Base-by-base conservation (phyloP, 2,329 filamentous ascomycete species). In the Colletotrichum navitas region DNA sequence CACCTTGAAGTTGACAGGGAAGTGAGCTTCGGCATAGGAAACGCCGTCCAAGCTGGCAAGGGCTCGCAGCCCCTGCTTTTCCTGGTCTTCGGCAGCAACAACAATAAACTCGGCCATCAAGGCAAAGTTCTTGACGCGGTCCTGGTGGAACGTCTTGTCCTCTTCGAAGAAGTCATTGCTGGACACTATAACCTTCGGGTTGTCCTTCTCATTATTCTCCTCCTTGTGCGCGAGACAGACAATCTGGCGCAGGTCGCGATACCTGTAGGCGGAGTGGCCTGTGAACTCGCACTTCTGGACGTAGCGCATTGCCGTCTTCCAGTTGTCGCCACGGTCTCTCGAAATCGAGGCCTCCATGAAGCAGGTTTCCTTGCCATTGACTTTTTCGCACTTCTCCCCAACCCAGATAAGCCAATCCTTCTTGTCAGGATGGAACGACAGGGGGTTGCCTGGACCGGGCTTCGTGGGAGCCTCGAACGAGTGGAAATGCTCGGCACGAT, bases 71-170 rank as follows among this genome's bases (percentile, higher is more conserved):
- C 89, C 92, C 49, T 91, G 85, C 66, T 89, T 85, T 47, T 93
- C 90, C 41, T 90, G 85, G 70, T 94, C 90, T 71, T 92, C 87
- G 7, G 92, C 91, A 1, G 95, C 95, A 61, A 97, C 92, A 49
- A 99, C 90, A 77, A 99, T 96, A 80, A 97, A 99, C 79, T 99
- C 96, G 49, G 93, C 92, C 95, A 98, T 98, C 6, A 93, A 97
- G 2, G 94, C 95, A 81, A 97, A 98, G 75, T 92, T 92, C 76
- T 92, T 90, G 52, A 97, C 92, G 71, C 95, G 88, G 32, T 89
- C 86, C 78, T 92, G 90, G 70, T 90, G 86, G 29, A 89, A 84
- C 18, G 85, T 84, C 76, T 91, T 87, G 73, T 90, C 86, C 63
- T 91, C 87, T 16, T 85, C 83, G 77, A 97, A 97, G 82, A 92